Evolutionary conservation across 208 protist genomes (phyloP).

Genomic region (Balamuthia mandrillaris): DNA sequence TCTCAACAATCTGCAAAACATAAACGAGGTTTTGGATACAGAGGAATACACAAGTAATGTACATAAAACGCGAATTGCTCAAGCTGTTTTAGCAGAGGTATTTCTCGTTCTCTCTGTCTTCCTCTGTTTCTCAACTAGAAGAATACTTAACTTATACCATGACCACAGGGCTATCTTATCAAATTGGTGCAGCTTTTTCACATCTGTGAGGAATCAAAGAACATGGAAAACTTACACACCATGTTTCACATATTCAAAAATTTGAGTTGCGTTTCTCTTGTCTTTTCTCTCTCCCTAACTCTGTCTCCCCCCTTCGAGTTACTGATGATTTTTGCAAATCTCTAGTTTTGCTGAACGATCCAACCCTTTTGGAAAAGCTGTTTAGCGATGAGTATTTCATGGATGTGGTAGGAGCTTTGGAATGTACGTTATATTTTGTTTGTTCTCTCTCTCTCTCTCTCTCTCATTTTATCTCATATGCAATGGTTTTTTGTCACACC

Average conservation of each 20-base stretch:
- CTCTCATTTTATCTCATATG: too few relatives aligned
- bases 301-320: background rate
- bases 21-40: conserved; percentile 6
- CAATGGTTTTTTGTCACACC: too few relatives aligned
- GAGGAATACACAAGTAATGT: background rate
- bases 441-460: background rate
- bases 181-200: conserved; percentile 59
- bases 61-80: background rate
- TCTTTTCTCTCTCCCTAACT: background rate
- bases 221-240: conserved; percentile 41
- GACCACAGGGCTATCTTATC: conserved; percentile 59
- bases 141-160: too few relatives aligned
- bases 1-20: conserved; percentile 33
- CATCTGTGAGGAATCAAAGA: conserved; percentile 51
- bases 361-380: conserved; percentile 58
- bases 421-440: conserved; percentile 53
- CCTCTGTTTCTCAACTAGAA: too few relatives aligned
- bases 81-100: background rate
- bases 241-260: conserved; percentile 68
- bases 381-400: conserved; percentile 66
- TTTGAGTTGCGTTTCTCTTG: too few relatives aligned
- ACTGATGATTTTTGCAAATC: background rate
- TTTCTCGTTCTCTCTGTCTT: background rate
- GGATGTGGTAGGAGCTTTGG: conserved; percentile 66
- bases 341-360: conserved; percentile 66